A percentile compares a stretch with the other conserved stretches of the same genome.
Evolutionary conservation across 1,139 yeast species (phyloP).

Genomic region (Pichia sp.): DNA sequence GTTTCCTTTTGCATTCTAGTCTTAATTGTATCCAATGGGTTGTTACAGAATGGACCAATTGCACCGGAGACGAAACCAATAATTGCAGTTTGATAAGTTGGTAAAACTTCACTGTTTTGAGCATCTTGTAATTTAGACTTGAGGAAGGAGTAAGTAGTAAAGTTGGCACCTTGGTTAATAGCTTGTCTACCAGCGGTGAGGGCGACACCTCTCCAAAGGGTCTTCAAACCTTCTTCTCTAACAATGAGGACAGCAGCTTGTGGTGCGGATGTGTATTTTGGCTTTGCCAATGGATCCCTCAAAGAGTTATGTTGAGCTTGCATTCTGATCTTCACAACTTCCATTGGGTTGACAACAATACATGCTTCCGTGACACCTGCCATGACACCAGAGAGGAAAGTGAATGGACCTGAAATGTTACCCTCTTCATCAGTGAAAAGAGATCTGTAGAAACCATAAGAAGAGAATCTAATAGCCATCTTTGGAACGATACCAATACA

Average conservation of each 20-base stretch:
- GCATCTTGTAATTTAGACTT: slow-evolving; percentile 64
- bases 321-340: slow-evolving; percentile 90
- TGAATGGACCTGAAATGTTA: slow-evolving; percentile 58
- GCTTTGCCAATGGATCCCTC: slow-evolving; percentile 66
- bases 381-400: slow-evolving; percentile 91
- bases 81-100: slow-evolving; percentile 89
- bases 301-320: slow-evolving; percentile 87
- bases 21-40: slow-evolving; percentile 95
- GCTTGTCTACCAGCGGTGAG: slow-evolving; percentile 98
- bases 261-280: slow-evolving; percentile 88
- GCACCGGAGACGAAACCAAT: slow-evolving; percentile 95
- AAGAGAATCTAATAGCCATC: slow-evolving; percentile 94
- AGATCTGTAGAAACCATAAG: slow-evolving; percentile 83
- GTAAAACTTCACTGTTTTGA: slow-evolving; percentile 60
- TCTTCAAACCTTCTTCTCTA: slow-evolving; percentile 84
- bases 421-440: slow-evolving; percentile 60
- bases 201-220: slow-evolving; percentile 90
- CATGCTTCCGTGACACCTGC: slow-evolving; percentile 98
- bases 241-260: slow-evolving; percentile 83
- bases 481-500: slow-evolving; percentile 96
- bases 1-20: slow-evolving; percentile 94
- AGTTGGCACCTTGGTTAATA: slow-evolving; percentile 96
- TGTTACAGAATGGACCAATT: slow-evolving; percentile 94
- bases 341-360: slow-evolving; percentile 92
- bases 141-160: slow-evolving; percentile 86